Conservation (phyloP, 1,284 basidiomycete genomes). For the Heterobasidion occidentale region DNA sequence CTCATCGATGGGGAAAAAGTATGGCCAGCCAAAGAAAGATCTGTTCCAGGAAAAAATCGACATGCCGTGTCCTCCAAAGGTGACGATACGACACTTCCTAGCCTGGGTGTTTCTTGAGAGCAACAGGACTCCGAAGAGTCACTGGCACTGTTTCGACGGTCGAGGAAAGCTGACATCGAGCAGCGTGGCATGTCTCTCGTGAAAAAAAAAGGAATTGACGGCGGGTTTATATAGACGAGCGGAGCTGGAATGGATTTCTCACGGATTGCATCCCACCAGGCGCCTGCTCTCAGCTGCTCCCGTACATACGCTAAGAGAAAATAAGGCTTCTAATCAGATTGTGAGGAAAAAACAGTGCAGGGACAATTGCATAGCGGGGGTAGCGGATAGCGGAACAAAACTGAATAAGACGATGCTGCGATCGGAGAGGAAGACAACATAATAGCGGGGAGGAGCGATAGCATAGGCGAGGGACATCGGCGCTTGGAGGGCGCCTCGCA, state of each 20-base stretch:
- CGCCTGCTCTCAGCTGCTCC: background rate
- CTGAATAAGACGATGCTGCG: too few species aligned
- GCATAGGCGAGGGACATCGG: too few species aligned
- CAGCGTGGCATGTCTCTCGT: slow-evolving; percentile 35
- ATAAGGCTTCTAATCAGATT: too few species aligned
- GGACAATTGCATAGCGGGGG: too few species aligned
- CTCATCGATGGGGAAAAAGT: too few species aligned
- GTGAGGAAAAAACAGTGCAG: too few species aligned
- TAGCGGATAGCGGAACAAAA: too few species aligned
- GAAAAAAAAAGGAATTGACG: slow-evolving; percentile 7
- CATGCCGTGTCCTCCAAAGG: slow-evolving; percentile 28
- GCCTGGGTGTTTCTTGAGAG: slow-evolving; percentile 31
- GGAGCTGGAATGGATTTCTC: background rate
- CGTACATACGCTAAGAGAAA: too few species aligned
- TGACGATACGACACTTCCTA: slow-evolving; percentile 33
- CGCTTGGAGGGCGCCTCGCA: too few species aligned
- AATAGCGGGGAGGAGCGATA: too few species aligned
- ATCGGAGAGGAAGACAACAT: too few species aligned
- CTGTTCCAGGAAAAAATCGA: slow-evolving; percentile 30
- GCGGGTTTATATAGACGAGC: slow-evolving; percentile 15
- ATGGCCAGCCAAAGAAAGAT: slow-evolving; percentile 5
- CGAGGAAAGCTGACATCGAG: slow-evolving; percentile 24
- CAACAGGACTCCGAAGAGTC: slow-evolving; percentile 26
- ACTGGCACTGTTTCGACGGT: slow-evolving; percentile 35
- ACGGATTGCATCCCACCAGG: background rate